These are phyloP conservation scores for Penicillium cinerascens DNA, from an alignment of 495 filamentous ascomycete species.

Conservation along the genomic window DNA sequence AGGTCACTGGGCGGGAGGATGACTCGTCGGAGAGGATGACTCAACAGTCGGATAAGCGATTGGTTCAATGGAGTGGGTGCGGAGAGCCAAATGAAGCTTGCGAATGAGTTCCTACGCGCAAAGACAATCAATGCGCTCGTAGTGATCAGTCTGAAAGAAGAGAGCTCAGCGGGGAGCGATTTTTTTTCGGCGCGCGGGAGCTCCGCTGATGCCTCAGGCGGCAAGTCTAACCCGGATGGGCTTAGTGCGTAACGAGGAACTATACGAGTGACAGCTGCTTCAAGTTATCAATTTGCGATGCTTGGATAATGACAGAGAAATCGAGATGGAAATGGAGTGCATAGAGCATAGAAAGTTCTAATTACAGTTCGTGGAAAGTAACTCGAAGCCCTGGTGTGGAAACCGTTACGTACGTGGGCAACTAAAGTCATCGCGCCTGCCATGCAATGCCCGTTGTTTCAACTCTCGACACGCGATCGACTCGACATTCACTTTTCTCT, in stretches of 20 bases:
- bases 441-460: background rate
- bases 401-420: background rate
- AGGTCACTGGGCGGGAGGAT: slow-evolving; percentile 1
- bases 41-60: background rate
- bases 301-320: background rate
- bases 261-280: background rate
- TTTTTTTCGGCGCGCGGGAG: slow-evolving; percentile 34
- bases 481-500: too few species aligned
- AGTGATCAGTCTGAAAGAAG: background rate
- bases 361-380: background rate
- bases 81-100: background rate
- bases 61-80: background rate
- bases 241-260: background rate
- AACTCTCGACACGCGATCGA: background rate
- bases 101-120: background rate
- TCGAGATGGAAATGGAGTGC: background rate
- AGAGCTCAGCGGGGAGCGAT: slow-evolving; percentile 29
- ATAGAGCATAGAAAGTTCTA: background rate
- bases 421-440: background rate
- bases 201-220: slow-evolving; percentile 31
- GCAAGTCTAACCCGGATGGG: slow-evolving; percentile 3
- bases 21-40: slow-evolving; percentile 1
- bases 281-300: background rate
- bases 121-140: background rate
- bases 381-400: background rate